Evolutionary conservation across 805 yeast species (phyloP).

Genomic region (Metschnikowia proteae): DNA sequence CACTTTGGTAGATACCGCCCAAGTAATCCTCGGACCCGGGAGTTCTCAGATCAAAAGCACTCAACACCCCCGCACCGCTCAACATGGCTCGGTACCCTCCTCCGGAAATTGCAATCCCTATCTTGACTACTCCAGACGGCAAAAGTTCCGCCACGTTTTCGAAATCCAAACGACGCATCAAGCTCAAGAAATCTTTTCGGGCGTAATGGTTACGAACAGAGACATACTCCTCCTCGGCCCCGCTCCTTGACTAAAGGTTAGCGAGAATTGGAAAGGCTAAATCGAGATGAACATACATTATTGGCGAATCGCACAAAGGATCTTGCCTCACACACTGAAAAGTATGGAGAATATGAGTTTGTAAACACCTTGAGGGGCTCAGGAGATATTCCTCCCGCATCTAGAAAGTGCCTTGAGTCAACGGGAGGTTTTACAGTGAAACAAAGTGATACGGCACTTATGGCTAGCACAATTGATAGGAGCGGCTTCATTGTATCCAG

Average conservation of each 20-base stretch:
- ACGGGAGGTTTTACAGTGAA: neutral
- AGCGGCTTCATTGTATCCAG: neutral
- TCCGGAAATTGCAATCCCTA: constrained; percentile 46
- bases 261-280: neutral
- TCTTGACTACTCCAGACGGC: constrained; percentile 15
- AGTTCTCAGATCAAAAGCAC: constrained; percentile 49
- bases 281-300: constrained; percentile 6
- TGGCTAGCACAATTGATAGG: neutral
- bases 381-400: neutral
- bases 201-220: constrained; percentile 27
- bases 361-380: neutral
- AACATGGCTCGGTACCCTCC: constrained; percentile 61
- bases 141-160: neutral
- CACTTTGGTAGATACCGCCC: constrained; percentile 52
- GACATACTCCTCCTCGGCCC: constrained; percentile 26
- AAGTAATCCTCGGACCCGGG: constrained; percentile 30
- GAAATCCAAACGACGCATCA: constrained; percentile 20
- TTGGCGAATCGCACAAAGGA: constrained; percentile 12
- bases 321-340: constrained; percentile 11
- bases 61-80: constrained; percentile 51
- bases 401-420: neutral
- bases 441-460: neutral
- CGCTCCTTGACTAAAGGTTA: constrained; percentile 8
- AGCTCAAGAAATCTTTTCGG: constrained; percentile 24
- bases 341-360: constrained; percentile 14